Conservation (phyloP, 2,329 filamentous ascomycete species). For the Fusarium sp. region DNA sequence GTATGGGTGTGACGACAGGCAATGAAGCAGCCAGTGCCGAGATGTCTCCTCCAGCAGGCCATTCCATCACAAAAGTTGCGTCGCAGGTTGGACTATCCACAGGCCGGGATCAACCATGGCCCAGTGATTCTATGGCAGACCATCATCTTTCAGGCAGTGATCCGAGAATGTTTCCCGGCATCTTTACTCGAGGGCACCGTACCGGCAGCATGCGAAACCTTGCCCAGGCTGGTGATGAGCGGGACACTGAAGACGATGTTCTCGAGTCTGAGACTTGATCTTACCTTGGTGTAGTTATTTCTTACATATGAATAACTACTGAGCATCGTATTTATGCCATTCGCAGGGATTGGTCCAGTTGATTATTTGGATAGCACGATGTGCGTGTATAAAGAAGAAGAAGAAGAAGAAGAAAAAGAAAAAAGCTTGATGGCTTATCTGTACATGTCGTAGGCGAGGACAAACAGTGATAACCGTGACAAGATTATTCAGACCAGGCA, state of each 20-base stretch:
- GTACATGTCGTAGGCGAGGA: not conserved
- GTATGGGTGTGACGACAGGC: slow-evolving; percentile 1
- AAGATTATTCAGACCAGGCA: too few species aligned
- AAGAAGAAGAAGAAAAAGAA: too few species aligned
- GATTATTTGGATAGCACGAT: not conserved
- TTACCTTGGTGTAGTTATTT: not conserved
- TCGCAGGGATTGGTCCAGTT: slow-evolving; percentile 3
- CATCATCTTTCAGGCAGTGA: slow-evolving; percentile 69
- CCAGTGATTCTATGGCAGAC: slow-evolving; percentile 58
- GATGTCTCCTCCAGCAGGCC: slow-evolving; percentile 23
- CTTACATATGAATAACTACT: not conserved
- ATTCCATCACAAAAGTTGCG: slow-evolving; percentile 34
- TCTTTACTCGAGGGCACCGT: slow-evolving; percentile 67
- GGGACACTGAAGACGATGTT: slow-evolving; percentile 33
- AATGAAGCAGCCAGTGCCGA: slow-evolving; percentile 27
- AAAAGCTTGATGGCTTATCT: too few species aligned
- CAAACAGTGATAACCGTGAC: too few species aligned
- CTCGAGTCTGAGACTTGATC: slow-evolving; percentile 37
- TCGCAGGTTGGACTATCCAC: slow-evolving; percentile 40
- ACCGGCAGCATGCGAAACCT: slow-evolving; percentile 58
- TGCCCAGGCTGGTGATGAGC: slow-evolving; percentile 44
- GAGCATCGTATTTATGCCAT: slow-evolving; percentile 6
- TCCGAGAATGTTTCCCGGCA: slow-evolving; percentile 78
- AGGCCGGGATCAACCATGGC: slow-evolving; percentile 54
- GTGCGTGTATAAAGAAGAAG: not conserved